These are phyloP conservation scores for Nannochloropsis gaditana DNA, from an alignment of 108 stramenopile species.

Conservation along the genomic window DNA sequence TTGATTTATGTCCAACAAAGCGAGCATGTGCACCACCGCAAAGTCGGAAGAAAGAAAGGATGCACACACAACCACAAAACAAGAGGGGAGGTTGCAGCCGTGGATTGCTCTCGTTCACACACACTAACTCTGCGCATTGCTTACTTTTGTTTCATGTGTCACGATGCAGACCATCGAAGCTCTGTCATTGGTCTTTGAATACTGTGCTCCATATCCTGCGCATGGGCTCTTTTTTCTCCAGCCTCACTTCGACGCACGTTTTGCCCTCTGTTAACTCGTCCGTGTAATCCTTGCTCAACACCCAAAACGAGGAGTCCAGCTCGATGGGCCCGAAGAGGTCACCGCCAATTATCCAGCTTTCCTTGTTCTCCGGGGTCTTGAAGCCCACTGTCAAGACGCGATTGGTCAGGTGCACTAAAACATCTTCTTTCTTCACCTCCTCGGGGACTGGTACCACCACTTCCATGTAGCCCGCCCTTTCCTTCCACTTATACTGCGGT, in stretches of 20 bases:
- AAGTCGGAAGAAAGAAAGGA: no score
- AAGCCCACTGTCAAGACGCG: neutral
- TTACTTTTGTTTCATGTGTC: no score
- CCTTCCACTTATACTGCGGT: constrained; percentile 18
- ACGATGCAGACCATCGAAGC: no score
- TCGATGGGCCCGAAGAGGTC: neutral
- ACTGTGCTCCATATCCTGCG: neutral
- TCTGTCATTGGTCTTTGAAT: neutral
- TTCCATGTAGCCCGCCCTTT: neutral
- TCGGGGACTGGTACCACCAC: neutral
- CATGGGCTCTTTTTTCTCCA: constrained; percentile 14
- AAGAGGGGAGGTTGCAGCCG: neutral
- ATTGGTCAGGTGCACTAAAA: constrained; percentile 20
- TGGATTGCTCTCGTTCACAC: neutral
- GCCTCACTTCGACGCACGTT: neutral
- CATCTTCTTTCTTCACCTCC: constrained; percentile 4
- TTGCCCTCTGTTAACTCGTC: constrained; percentile 5
- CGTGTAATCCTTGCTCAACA: constrained; percentile 3
- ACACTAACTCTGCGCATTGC: no score
- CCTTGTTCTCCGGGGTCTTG: neutral
- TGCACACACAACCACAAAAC: neutral
- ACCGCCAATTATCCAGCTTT: neutral
- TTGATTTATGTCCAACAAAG: no score
- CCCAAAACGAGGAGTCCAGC: neutral
- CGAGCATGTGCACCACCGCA: no score